Percentiles rank a stretch among this genome's conserved stretches.
phyloP scores from a whole-genome alignment of 495 filamentous ascomycete species.

The Annulohypoxylon nitens region DNA sequence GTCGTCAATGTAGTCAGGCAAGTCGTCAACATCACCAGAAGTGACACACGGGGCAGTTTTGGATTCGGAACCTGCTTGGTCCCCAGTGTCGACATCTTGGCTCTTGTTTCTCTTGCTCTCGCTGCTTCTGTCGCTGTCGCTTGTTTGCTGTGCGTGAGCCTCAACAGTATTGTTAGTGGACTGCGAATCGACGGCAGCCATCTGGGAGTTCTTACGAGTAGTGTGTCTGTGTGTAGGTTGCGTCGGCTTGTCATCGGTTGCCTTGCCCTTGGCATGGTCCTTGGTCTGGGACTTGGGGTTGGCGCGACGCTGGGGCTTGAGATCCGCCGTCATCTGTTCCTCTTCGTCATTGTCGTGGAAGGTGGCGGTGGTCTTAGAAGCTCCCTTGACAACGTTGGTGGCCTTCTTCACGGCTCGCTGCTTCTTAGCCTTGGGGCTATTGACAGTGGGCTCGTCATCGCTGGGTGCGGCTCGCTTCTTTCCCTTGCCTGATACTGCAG shows the following conservation, averaged over 20 bases:
- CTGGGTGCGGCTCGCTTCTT: slow-evolving; percentile 12
- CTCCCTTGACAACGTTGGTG: not conserved
- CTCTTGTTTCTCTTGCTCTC: too few relatives aligned
- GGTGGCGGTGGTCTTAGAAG: not conserved
- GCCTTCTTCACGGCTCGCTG: not conserved
- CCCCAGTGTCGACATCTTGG: too few relatives aligned
- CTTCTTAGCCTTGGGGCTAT: slow-evolving; percentile 8
- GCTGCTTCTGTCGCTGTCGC: too few relatives aligned
- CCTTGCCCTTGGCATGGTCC: not conserved
- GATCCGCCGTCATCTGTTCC: not conserved
- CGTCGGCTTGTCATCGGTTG: not conserved
- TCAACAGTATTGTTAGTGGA: not conserved
- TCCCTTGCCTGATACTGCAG: not conserved
- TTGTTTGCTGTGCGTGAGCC: not conserved
- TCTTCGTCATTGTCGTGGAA: not conserved
- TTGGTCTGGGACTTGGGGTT: not conserved
- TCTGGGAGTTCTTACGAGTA: not conserved
- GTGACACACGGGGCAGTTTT: not conserved
- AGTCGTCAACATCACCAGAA: not conserved
- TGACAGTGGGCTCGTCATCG: not conserved
- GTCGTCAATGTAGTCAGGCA: too few relatives aligned
- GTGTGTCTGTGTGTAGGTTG: not conserved
- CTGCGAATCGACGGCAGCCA: not conserved
- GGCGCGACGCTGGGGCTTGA: not conserved
- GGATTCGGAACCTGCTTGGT: too few relatives aligned